Percentiles rank a stretch among this genome's conserved stretches.
These are phyloP conservation scores for Flaveria brownii DNA, from an alignment of 129 eudicot species.

Conservation along the genomic window DNA sequence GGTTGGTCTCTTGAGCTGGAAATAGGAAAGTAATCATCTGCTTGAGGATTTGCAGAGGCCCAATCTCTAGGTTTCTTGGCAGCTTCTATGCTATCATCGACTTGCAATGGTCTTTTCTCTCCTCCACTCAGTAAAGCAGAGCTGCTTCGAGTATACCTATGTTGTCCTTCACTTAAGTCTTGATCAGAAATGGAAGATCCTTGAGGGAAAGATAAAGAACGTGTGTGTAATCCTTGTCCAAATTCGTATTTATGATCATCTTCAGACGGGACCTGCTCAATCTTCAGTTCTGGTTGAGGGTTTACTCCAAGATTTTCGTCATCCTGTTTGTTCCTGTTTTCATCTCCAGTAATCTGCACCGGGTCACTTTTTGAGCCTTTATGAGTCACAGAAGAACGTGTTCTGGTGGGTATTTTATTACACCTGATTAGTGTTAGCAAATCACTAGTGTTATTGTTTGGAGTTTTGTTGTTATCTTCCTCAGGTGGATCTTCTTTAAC, in stretches of 20 bases:
- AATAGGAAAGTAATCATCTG: conserved; percentile 39
- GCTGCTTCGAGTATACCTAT: conserved; percentile 45
- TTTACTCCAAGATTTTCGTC: conserved; percentile 36
- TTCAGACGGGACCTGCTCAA: conserved; percentile 36
- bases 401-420: conserved; percentile 66
- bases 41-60: conserved; percentile 40
- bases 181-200: conserved; percentile 42
- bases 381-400: conserved; percentile 61
- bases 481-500: conserved; percentile 34
- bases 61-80: conserved; percentile 53
- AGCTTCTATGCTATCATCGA: conserved; percentile 39
- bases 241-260: conserved; percentile 34
- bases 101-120: conserved; percentile 55
- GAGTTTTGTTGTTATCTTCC: conserved; percentile 32
- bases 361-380: conserved; percentile 48
- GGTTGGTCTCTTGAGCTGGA: conserved; percentile 41
- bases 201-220: conserved; percentile 49
- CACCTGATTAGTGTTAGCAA: conserved; percentile 50
- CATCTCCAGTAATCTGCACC: conserved; percentile 40
- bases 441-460: conserved; percentile 35
- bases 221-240: conserved; percentile 39
- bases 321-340: conserved; percentile 39
- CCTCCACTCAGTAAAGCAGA: conserved; percentile 48
- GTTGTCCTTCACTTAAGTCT: conserved; percentile 42
- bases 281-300: conserved; percentile 27